phyloP scores from a whole-genome alignment of 331 rosid species.

The Spiraea crenata region DNA sequence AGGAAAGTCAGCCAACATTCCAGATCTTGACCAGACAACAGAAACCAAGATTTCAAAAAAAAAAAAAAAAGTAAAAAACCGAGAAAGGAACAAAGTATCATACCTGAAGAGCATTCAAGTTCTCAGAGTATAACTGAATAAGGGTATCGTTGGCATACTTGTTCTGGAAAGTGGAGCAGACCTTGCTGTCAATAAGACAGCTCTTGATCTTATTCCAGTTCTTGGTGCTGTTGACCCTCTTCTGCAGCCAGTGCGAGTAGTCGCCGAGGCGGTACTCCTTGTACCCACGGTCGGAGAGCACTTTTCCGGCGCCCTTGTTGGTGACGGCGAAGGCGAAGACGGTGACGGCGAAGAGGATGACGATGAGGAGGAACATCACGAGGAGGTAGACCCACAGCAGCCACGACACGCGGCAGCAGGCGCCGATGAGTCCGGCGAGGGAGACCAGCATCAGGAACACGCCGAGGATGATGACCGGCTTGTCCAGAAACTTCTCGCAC shows the following conservation, averaged over 20 bases:
- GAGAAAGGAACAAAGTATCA: neutral
- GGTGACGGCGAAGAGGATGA: constrained; percentile 57
- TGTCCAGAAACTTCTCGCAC: constrained; percentile 69
- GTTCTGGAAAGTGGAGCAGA: constrained; percentile 39
- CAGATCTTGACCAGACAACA: constrained; percentile 9
- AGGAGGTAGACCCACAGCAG: constrained; percentile 89
- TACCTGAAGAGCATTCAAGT: constrained; percentile 76
- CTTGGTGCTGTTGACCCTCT: constrained; percentile 43
- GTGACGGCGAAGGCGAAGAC: constrained; percentile 76
- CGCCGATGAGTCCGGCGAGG: constrained; percentile 74
- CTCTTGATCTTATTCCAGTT: constrained; percentile 72
- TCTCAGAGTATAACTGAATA: constrained; percentile 30
- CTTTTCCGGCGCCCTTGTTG: constrained; percentile 71
- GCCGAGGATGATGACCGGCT: constrained; percentile 60
- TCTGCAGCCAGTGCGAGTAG: constrained; percentile 87
- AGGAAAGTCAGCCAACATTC: neutral
- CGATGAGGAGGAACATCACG: constrained; percentile 80
- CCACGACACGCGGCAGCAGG: constrained; percentile 70
- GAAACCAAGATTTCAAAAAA: neutral
- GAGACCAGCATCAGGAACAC: constrained; percentile 70
- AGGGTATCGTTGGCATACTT: constrained; percentile 29
- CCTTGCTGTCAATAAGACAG: constrained; percentile 53
- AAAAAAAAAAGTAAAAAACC: neutral
- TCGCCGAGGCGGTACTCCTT: constrained; percentile 84
- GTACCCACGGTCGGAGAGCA: constrained; percentile 44